A percentile compares a stretch with the other conserved stretches of the same genome.
These are phyloP conservation scores for Epichloe amarillans DNA, from an alignment of 2,329 filamentous ascomycete genomes.

Conservation along the genomic window DNA sequence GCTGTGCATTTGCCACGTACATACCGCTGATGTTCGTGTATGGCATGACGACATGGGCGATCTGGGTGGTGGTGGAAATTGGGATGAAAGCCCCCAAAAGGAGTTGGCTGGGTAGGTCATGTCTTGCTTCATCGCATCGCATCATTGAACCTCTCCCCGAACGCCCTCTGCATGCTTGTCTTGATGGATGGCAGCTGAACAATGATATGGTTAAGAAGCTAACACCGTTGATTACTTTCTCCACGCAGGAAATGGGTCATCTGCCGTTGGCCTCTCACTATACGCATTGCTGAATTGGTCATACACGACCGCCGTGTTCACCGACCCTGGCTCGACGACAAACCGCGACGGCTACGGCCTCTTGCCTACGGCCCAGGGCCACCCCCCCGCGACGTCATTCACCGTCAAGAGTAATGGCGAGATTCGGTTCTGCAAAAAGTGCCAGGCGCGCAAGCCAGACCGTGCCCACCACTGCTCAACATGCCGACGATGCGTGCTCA, in stretches of 20 bases:
- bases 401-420: conserved; percentile 89
- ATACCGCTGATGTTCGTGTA: conserved; percentile 88
- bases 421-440: conserved; percentile 91
- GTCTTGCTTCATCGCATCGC: neutral
- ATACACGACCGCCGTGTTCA: conserved; percentile 90
- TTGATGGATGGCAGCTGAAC: no score
- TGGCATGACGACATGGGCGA: conserved; percentile 79
- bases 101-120: conserved; percentile 39
- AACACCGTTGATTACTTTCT: neutral
- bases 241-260: conserved; percentile 37
- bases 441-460: conserved; percentile 86
- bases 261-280: conserved; percentile 53
- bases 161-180: neutral
- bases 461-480: conserved; percentile 94
- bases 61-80: conserved; percentile 72
- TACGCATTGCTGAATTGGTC: conserved; percentile 74
- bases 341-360: conserved; percentile 60
- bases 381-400: conserved; percentile 53
- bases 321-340: conserved; percentile 63
- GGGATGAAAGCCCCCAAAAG: conserved; percentile 41
- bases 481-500: conserved; percentile 85
- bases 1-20: conserved; percentile 66
- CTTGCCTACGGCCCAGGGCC: conserved; percentile 49
- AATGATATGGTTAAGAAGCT: neutral
- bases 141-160: neutral